Base-by-base conservation (phyloP, 1,284 basidiomycete species). In the Puccinia novopanici region DNA sequence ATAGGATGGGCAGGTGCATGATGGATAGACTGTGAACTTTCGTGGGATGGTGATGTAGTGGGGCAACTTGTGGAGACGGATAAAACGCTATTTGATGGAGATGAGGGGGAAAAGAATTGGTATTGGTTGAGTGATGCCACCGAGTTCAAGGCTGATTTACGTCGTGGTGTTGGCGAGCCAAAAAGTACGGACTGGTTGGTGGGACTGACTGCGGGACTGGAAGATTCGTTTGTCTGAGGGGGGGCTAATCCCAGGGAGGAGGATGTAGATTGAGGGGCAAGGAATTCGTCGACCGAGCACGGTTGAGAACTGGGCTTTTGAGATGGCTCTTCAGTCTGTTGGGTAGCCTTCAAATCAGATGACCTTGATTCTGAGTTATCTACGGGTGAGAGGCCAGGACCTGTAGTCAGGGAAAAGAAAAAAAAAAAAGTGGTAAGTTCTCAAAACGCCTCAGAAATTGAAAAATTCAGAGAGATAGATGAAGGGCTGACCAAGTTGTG, bases 101-200 rank as follows among this genome's bases (percentile, higher is more conserved):
- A 68, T 50, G 50, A 24, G 57, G 65, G n/a, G 19, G 68, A 37
- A 50, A 50, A 48, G 67, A 79, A 24, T 37, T 45, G 55, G 67
- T 79, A 71, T 59, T 71, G 76, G 42, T 79, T 55, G 30, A 71
- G 65, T 19, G 68, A 48, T 6, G 76, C 54, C 54, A 79, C 37
- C 22, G 76, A 68, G 68, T 79, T 79, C 54, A 79, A 61, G 13
- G 45, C 45, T 8, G 67, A 79, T 79, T 72, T 79, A 22, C 68
- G 65, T 4, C 76, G 65, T 17, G 67, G 54, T 40, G 68, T 79
- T 12, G 76, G 76, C 8, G 76, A 79, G 55, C 68, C 67, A 19
- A 61, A 71, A n/a, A 79, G 57, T 13, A 71, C 27, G 40, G 68
- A 71, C 19, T 68, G 63, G 57, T 68, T 70, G 55, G 67, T 71